Evolutionary conservation across 768 basidiomycete genomes (phyloP).

Genomic region (Candolleomyces efflorescens): DNA sequence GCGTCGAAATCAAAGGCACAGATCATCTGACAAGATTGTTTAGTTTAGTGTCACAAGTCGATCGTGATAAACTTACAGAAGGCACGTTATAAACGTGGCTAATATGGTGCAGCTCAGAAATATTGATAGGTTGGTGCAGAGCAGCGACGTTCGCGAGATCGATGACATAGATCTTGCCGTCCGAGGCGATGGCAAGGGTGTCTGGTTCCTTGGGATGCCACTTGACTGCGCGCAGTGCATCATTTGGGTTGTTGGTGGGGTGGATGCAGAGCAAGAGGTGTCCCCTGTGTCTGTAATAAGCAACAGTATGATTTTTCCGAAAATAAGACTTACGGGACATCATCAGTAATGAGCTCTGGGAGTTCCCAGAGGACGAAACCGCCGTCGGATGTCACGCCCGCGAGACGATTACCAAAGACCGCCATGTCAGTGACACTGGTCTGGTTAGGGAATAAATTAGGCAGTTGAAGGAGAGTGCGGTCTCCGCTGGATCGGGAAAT

Average conservation of each 20-base stretch:
- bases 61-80: slow-evolving; percentile 46
- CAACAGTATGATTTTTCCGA: slow-evolving; percentile 1
- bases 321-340: slow-evolving; percentile 64
- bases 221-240: slow-evolving; percentile 76
- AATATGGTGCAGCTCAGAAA: slow-evolving; percentile 66
- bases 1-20: slow-evolving; percentile 86
- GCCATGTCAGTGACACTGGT: slow-evolving; percentile 84
- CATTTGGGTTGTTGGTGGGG: slow-evolving; percentile 54
- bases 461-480: slow-evolving; percentile 79
- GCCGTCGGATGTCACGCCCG: slow-evolving; percentile 84
- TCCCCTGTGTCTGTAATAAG: slow-evolving; percentile 40
- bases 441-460: slow-evolving; percentile 51
- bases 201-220: slow-evolving; percentile 86
- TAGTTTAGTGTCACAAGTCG: not conserved
- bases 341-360: slow-evolving; percentile 79
- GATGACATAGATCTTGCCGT: slow-evolving; percentile 69
- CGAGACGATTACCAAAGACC: slow-evolving; percentile 75
- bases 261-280: slow-evolving; percentile 64
- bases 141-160: slow-evolving; percentile 62
- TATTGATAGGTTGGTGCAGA: slow-evolving; percentile 59
- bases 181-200: slow-evolving; percentile 79
- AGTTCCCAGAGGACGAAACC: slow-evolving; percentile 89
- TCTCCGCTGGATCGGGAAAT: slow-evolving; percentile 88
- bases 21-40: slow-evolving; percentile 48
- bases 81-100: slow-evolving; percentile 64